A percentile compares a stretch with the other conserved stretches of the same genome.
These are phyloP conservation scores for Physcomitrellopsis africana DNA, from an alignment of 225 moss, liverwort and hornwort genomes.

Conservation along the genomic window DNA sequence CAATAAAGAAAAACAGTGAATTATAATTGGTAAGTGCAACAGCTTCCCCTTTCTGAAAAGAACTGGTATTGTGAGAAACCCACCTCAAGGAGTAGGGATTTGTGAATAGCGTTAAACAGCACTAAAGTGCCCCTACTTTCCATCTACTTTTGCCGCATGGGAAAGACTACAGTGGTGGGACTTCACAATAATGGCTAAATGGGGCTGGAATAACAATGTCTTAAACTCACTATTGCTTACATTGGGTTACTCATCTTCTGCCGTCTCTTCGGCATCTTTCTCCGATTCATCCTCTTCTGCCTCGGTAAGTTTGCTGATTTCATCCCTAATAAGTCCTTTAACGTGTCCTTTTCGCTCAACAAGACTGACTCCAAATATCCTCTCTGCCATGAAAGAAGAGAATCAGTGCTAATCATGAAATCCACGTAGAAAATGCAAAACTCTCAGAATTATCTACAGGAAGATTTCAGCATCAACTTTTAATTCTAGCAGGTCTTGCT, in stretches of 20 bases:
- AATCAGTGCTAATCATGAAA: slow-evolving; percentile 2
- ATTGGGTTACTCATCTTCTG: slow-evolving; percentile 31
- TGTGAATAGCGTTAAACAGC: neutral
- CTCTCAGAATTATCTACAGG: too few relatives aligned
- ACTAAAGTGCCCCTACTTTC: neutral
- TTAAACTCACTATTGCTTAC: too few relatives aligned
- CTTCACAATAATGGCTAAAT: neutral
- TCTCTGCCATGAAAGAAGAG: slow-evolving; percentile 47
- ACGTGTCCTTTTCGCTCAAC: slow-evolving; percentile 74
- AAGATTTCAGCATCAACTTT: too few relatives aligned
- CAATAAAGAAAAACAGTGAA: neutral
- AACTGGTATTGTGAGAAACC: neutral
- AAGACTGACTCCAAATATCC: slow-evolving; percentile 66
- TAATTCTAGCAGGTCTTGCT: too few relatives aligned
- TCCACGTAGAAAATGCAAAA: neutral
- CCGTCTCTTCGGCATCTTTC: slow-evolving; percentile 39
- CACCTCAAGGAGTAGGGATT: neutral
- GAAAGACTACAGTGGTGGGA: neutral
- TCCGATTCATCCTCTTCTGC: slow-evolving; percentile 66
- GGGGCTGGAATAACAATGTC: neutral
- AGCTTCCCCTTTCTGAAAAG: neutral
- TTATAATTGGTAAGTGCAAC: neutral
- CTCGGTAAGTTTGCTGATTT: slow-evolving; percentile 75
- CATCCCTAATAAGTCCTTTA: slow-evolving; percentile 79
- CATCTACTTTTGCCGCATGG: neutral